Conservation (phyloP, 495 filamentous ascomycete species). For the Daldinia bambusicola region DNA sequence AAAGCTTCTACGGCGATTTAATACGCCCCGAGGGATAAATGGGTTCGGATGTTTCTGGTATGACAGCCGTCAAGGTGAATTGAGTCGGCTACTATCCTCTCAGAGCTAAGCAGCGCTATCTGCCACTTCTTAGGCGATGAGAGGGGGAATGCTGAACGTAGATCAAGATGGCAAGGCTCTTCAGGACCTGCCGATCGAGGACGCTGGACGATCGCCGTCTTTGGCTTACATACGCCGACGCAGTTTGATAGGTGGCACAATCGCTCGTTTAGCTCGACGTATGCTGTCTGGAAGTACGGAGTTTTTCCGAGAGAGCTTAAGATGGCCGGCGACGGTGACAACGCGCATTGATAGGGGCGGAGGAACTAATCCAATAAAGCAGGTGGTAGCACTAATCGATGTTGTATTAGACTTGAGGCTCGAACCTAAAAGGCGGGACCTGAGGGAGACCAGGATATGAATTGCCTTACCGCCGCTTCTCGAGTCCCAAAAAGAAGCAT, state of each 20-base stretch:
- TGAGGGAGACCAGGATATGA: conserved; percentile 27
- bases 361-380: conserved; percentile 35
- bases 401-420: conserved; percentile 43
- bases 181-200: conserved; percentile 36
- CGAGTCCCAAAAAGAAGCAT: conserved; percentile 21
- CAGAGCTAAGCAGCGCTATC: conserved; percentile 1
- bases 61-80: conserved; percentile 18
- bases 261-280: conserved; percentile 6
- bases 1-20: conserved; percentile 2
- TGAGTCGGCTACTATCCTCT: background rate
- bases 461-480: conserved; percentile 21
- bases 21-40: background rate
- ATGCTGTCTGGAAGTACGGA: conserved; percentile 8
- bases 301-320: conserved; percentile 26
- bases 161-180: conserved; percentile 17
- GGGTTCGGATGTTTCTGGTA: conserved; percentile 11
- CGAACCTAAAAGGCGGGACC: conserved; percentile 23
- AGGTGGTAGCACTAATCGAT: conserved; percentile 36
- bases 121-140: background rate
- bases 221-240: background rate
- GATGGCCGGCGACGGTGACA: conserved; percentile 7
- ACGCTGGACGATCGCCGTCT: conserved; percentile 6
- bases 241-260: background rate
- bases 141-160: conserved; percentile 24
- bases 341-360: conserved; percentile 17